These are phyloP conservation scores for Coniochaeta sp. DNA, from an alignment of 2,329 filamentous ascomycete genomes.

Conservation along the genomic window DNA sequence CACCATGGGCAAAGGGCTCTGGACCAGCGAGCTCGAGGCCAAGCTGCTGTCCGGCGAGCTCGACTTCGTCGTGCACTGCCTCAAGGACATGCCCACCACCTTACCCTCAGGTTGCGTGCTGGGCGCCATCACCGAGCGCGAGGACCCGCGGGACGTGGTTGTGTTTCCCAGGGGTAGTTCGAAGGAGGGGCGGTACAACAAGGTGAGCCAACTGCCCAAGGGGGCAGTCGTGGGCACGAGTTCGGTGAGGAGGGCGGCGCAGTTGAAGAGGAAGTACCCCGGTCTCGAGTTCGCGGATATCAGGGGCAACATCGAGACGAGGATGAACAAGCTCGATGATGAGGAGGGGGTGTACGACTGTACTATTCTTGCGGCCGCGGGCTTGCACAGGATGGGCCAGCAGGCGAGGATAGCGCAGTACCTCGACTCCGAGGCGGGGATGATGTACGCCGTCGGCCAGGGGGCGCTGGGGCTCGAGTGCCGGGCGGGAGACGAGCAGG, in stretches of 20 bases:
- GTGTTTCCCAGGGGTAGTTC: constrained; percentile 39
- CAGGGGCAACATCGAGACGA: constrained; percentile 85
- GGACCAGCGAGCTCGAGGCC: constrained; percentile 89
- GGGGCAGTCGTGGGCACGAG: constrained; percentile 85
- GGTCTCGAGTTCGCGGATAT: constrained; percentile 74
- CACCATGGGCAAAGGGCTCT: constrained; percentile 87
- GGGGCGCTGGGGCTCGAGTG: constrained; percentile 85
- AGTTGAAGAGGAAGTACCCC: constrained; percentile 72
- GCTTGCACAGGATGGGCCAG: constrained; percentile 68
- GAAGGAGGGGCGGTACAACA: constrained; percentile 50
- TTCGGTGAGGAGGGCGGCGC: constrained; percentile 80
- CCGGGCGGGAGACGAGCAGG: constrained; percentile 60
- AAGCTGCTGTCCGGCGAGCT: constrained; percentile 56
- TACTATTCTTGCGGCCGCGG: constrained; percentile 84
- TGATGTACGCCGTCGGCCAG: constrained; percentile 90
- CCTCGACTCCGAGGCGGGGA: constrained; percentile 65
- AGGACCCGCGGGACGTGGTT: constrained; percentile 70
- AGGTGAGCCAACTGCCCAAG: constrained; percentile 65
- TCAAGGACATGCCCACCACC: constrained; percentile 95
- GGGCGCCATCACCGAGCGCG: constrained; percentile 70
- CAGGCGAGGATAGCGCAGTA: constrained; percentile 70
- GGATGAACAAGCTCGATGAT: constrained; percentile 78
- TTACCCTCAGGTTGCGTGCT: constrained; percentile 69
- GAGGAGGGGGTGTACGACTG: constrained; percentile 68
- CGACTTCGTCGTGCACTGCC: constrained; percentile 71